phyloP scores from a whole-genome alignment of 106 monocot species.

The Dendrobium chrysotoxum region DNA sequence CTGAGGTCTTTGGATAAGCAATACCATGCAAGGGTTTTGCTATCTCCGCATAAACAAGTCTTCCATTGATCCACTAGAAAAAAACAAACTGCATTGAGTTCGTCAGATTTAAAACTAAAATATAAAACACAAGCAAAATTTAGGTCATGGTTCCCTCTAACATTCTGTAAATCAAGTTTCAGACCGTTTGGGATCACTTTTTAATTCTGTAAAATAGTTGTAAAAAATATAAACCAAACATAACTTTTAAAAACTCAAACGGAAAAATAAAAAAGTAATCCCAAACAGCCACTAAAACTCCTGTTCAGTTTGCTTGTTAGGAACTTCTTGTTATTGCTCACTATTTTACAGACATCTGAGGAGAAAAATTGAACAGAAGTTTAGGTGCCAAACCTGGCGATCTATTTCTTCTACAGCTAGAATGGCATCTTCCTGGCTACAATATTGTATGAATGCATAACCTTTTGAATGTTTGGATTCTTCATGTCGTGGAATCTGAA shows the following conservation, averaged over 20 bases:
- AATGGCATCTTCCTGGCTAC: constrained; percentile 49
- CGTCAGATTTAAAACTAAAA: background rate
- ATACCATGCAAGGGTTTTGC: constrained; percentile 24
- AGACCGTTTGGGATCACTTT: background rate
- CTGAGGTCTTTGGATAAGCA: constrained; percentile 31
- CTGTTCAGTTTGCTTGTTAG: too few species aligned
- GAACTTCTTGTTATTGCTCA: background rate
- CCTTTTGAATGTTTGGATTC: constrained; percentile 50
- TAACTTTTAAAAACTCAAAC: too few species aligned
- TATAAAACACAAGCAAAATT: background rate
- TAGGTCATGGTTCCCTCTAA: background rate
- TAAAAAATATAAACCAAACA: too few species aligned
- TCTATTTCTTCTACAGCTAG: constrained; percentile 56
- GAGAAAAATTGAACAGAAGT: background rate
- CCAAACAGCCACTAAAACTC: too few species aligned
- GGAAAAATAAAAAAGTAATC: too few species aligned
- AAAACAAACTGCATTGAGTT: background rate
- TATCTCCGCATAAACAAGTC: constrained; percentile 40
- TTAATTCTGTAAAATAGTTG: too few species aligned
- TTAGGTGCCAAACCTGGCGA: constrained; percentile 19
- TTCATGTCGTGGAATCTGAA: constrained; percentile 39
- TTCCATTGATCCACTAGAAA: constrained; percentile 36
- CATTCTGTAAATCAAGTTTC: background rate
- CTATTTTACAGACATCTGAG: background rate
- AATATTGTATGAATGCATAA: constrained; percentile 59